Conservation (phyloP, 1,284 basidiomycete genomes). For the Malassezia pachydermatis region DNA sequence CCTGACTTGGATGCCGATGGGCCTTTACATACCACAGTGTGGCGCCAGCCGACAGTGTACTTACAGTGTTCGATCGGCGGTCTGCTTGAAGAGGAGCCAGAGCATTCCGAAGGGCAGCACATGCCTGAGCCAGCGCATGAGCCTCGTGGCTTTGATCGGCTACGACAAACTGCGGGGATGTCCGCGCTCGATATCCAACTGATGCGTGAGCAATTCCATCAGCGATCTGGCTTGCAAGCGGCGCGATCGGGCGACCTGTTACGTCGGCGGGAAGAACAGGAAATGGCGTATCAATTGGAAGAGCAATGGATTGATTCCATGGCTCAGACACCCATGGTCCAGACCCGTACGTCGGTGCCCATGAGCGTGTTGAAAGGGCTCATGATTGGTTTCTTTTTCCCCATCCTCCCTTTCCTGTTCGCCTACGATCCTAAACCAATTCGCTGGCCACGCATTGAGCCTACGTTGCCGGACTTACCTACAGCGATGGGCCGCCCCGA, state of each 20-base stretch:
- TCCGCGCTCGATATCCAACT: slow-evolving; percentile 17
- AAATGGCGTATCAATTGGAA: slow-evolving; percentile 18
- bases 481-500: no score
- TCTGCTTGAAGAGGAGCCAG: neutral
- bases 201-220: slow-evolving; percentile 22
- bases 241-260: slow-evolving; percentile 19
- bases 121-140: neutral
- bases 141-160: slow-evolving; percentile 22
- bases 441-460: neutral
- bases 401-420: slow-evolving; percentile 22
- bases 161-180: slow-evolving; percentile 20
- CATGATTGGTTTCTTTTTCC: slow-evolving; percentile 21
- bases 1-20: neutral
- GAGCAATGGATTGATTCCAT: slow-evolving; percentile 24
- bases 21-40: neutral
- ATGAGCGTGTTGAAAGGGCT: slow-evolving; percentile 9
- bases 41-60: slow-evolving; percentile 3
- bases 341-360: neutral
- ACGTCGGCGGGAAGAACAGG: slow-evolving; percentile 16
- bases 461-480: no score
- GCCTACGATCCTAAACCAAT: neutral
- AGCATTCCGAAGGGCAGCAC: neutral
- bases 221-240: neutral
- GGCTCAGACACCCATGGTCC: slow-evolving; percentile 9
- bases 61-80: slow-evolving; percentile 16